Conservation (phyloP, 352 stramenopile species). For the Phytophthora melonis region DNA sequence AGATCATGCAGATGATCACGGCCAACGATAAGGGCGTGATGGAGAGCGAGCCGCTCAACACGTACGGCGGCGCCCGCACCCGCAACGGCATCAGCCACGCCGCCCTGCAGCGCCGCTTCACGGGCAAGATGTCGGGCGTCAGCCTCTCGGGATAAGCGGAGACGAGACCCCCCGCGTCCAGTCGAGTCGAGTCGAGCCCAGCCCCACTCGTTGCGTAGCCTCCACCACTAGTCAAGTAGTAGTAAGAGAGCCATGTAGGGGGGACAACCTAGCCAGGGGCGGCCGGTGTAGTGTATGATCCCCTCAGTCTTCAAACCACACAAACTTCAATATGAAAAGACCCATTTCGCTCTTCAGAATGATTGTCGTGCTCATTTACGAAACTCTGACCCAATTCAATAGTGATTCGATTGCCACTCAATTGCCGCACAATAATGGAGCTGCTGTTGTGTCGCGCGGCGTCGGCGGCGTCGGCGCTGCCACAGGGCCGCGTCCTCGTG, state of each 20-base stretch:
- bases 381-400: background rate
- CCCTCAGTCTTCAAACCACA: slow-evolving; percentile 8
- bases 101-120: slow-evolving; percentile 80
- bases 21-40: slow-evolving; percentile 69
- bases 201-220: slow-evolving; percentile 32
- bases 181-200: slow-evolving; percentile 34
- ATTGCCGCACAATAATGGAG: slow-evolving; percentile 41
- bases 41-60: slow-evolving; percentile 79
- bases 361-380: slow-evolving; percentile 1
- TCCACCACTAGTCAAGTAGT: slow-evolving; percentile 3
- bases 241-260: slow-evolving; percentile 35
- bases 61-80: slow-evolving; percentile 59
- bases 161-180: slow-evolving; percentile 12
- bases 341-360: slow-evolving; percentile 1
- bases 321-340: slow-evolving; percentile 9
- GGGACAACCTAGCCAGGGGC: slow-evolving; percentile 28
- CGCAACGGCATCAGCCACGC: slow-evolving; percentile 80
- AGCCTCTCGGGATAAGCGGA: slow-evolving; percentile 53
- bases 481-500: slow-evolving; percentile 38
- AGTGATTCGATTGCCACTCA: slow-evolving; percentile 25
- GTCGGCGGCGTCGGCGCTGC: slow-evolving; percentile 15
- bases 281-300: slow-evolving; percentile 17
- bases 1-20: slow-evolving; percentile 78
- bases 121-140: slow-evolving; percentile 85
- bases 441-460: slow-evolving; percentile 41